Conservation (phyloP, 257 asterid genomes). For the Nicotiana benthamiana region DNA sequence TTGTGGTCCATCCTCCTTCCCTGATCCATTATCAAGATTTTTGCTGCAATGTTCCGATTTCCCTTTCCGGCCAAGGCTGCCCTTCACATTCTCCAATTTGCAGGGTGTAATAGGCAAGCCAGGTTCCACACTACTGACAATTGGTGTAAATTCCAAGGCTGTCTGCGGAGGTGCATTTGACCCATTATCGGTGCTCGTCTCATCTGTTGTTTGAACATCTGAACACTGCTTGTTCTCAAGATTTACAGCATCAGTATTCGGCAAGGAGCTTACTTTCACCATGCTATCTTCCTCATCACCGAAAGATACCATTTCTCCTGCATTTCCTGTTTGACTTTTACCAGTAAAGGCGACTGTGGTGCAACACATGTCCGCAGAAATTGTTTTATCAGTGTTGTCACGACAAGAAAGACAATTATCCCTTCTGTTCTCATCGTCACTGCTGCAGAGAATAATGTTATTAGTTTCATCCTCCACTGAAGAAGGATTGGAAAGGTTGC, state of each 20-base stretch:
- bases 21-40: slow-evolving; percentile 28
- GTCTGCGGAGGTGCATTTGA: slow-evolving; percentile 30
- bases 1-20: slow-evolving; percentile 54
- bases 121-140: slow-evolving; percentile 22
- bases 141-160: slow-evolving; percentile 41
- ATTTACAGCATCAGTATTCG: slow-evolving; percentile 10
- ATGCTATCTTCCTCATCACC: slow-evolving; percentile 37
- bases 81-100: slow-evolving; percentile 45
- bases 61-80: slow-evolving; percentile 30
- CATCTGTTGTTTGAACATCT: slow-evolving; percentile 30
- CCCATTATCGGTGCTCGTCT: slow-evolving; percentile 38
- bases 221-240: slow-evolving; percentile 25
- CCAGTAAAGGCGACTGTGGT: slow-evolving; percentile 7
- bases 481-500: slow-evolving; percentile 88
- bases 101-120: slow-evolving; percentile 56
- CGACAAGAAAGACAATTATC: slow-evolving; percentile 31
- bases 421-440: slow-evolving; percentile 33
- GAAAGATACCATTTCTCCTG: slow-evolving; percentile 22
- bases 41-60: slow-evolving; percentile 25
- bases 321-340: slow-evolving; percentile 26
- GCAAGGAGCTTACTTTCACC: slow-evolving; percentile 19
- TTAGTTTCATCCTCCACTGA: slow-evolving; percentile 79
- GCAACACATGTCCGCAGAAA: slow-evolving; percentile 19
- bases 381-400: slow-evolving; percentile 23
- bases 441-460: slow-evolving; percentile 38